Evolutionary conservation across 108 stramenopile genomes (phyloP).

Genomic region (Chaetoceros muelleri): DNA sequence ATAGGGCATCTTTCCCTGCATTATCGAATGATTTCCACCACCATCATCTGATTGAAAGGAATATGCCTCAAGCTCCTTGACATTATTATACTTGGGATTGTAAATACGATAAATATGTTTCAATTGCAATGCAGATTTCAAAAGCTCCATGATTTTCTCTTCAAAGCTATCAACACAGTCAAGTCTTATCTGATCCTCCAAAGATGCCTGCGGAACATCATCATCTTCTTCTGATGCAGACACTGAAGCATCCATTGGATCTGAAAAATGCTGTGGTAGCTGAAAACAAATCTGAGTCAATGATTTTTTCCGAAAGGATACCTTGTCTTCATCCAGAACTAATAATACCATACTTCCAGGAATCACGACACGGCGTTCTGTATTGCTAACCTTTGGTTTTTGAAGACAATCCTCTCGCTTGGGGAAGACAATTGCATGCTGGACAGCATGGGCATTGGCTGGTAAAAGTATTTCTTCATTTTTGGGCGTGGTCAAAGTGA

Average conservation of each 20-base stretch:
- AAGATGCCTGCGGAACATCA: not conserved
- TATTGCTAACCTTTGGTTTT: constrained; percentile 10
- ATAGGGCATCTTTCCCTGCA: constrained; percentile 60
- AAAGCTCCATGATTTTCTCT: constrained; percentile 16
- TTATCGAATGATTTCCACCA: constrained; percentile 28
- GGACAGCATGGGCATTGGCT: constrained; percentile 4
- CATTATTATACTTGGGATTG: not conserved
- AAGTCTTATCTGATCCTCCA: constrained; percentile 11
- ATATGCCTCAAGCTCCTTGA: not conserved
- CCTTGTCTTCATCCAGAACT: constrained; percentile 11
- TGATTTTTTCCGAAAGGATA: constrained; percentile 35
- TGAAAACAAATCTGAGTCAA: constrained; percentile 48
- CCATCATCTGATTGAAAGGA: constrained; percentile 34
- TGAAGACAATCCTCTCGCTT: constrained; percentile 55
- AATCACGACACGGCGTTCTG: constrained; percentile 1
- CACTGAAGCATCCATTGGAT: constrained; percentile 8
- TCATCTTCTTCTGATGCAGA: constrained; percentile 1
- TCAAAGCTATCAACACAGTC: constrained; percentile 12
- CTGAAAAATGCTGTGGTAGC: constrained; percentile 25
- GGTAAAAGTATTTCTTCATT: constrained; percentile 21
- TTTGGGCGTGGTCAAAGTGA: constrained; percentile 29
- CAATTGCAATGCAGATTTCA: constrained; percentile 11
- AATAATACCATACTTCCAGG: constrained; percentile 28
- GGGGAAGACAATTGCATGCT: constrained; percentile 43
- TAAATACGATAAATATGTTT: constrained; percentile 15